A percentile compares a stretch with the other conserved stretches of the same genome.
phyloP scores from a whole-genome alignment of 2,329 filamentous ascomycete genomes.

The Pezicula carpinea region DNA sequence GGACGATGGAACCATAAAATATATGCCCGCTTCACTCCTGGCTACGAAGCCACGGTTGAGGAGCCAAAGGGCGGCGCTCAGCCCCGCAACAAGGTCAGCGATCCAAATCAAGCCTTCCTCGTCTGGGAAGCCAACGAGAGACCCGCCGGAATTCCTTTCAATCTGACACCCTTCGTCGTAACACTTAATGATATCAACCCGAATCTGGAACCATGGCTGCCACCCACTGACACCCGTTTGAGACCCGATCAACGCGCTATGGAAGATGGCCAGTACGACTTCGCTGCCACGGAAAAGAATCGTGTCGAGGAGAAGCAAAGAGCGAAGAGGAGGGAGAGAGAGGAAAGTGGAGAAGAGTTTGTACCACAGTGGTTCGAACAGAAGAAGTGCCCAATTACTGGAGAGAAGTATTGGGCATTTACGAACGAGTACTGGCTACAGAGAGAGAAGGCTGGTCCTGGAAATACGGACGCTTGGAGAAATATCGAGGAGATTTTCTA shows the following conservation, averaged over 20 bases:
- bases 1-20: constrained; percentile 97
- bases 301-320: constrained; percentile 89
- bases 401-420: constrained; percentile 87
- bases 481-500: constrained; percentile 32
- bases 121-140: constrained; percentile 88
- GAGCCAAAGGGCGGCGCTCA: constrained; percentile 42
- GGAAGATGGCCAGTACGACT: constrained; percentile 97
- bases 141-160: constrained; percentile 86
- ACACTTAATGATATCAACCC: constrained; percentile 91
- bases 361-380: constrained; percentile 80
- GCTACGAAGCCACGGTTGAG: constrained; percentile 72
- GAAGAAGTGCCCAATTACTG: constrained; percentile 69
- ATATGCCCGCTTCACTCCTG: constrained; percentile 88
- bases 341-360: constrained; percentile 77
- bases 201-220: constrained; percentile 68
- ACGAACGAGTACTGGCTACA: constrained; percentile 84
- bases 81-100: constrained; percentile 48
- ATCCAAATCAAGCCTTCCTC: constrained; percentile 73
- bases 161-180: constrained; percentile 91
- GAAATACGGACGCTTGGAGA: constrained; percentile 24
- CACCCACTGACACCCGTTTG: constrained; percentile 90
- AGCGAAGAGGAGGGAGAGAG: constrained; percentile 65
- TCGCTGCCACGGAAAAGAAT: constrained; percentile 91
- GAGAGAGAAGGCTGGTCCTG: constrained; percentile 35
- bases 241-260: constrained; percentile 94